Evolutionary conservation across 2,329 filamentous ascomycete genomes (phyloP).

Genomic region (Paramyrothecium sp.): DNA sequence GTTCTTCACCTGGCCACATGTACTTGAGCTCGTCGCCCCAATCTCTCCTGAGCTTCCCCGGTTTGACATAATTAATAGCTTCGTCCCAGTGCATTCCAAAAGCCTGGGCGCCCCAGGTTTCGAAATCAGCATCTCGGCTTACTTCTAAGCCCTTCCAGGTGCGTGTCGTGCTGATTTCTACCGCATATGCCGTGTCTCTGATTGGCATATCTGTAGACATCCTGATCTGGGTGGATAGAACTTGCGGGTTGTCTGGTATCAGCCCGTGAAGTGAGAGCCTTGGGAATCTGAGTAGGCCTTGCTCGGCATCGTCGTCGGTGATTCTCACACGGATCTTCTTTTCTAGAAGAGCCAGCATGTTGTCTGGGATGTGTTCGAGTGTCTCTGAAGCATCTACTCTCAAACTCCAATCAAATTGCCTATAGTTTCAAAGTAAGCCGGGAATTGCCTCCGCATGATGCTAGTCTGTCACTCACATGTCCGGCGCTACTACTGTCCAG

Average conservation of each 20-base stretch:
- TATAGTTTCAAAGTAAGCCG: constrained; percentile 6
- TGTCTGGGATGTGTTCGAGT: constrained; percentile 11
- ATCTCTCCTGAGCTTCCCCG: constrained; percentile 21
- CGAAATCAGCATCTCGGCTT: constrained; percentile 10
- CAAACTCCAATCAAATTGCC: constrained; percentile 33
- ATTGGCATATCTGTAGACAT: constrained; percentile 26
- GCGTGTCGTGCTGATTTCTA: constrained; percentile 29
- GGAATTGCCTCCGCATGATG: not conserved
- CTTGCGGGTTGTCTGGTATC: constrained; percentile 1
- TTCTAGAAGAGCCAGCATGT: constrained; percentile 16
- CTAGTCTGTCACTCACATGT: constrained; percentile 24
- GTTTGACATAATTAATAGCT: constrained; percentile 24
- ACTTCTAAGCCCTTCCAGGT: constrained; percentile 19
- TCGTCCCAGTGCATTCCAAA: constrained; percentile 36
- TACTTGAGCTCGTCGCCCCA: constrained; percentile 26
- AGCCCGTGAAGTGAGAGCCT: constrained; percentile 7
- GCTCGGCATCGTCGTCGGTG: not conserved
- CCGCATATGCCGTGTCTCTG: constrained; percentile 25
- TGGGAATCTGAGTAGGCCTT: constrained; percentile 10
- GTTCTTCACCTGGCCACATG: constrained; percentile 28
- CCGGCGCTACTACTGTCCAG: constrained; percentile 32
- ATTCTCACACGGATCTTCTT: constrained; percentile 14
- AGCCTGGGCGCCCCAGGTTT: constrained; percentile 28
- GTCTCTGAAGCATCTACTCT: constrained; percentile 22
- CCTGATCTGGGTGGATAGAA: constrained; percentile 20